Conservation (phyloP, 768 basidiomycete genomes). For the Grammothele lineata region DNA sequence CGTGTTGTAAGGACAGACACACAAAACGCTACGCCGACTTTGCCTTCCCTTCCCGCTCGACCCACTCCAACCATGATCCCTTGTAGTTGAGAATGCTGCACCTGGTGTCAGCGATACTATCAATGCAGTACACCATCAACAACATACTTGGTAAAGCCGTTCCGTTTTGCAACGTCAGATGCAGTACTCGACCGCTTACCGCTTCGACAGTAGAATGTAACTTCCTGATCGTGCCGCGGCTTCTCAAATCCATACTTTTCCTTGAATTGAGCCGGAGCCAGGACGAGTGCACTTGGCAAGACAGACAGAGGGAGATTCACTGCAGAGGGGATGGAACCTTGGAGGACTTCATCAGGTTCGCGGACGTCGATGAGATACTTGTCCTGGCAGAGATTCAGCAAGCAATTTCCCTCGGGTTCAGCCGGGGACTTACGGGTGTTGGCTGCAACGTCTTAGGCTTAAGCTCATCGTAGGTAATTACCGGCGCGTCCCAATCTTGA, state of each 20-base stretch:
- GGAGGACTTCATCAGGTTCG: constrained; percentile 85
- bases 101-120: too few relatives aligned
- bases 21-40: too few relatives aligned
- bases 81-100: constrained; percentile 43
- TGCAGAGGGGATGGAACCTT: constrained; percentile 89
- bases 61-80: constrained; percentile 55
- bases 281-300: constrained; percentile 62
- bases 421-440: constrained; percentile 50
- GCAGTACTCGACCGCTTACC: constrained; percentile 82
- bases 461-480: constrained; percentile 75
- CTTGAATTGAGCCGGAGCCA: constrained; percentile 52
- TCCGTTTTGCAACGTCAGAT: constrained; percentile 73
- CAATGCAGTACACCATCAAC: too few relatives aligned
- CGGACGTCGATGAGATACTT: constrained; percentile 85
- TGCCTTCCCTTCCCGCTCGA: constrained; percentile 26
- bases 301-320: constrained; percentile 85
- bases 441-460: constrained; percentile 79
- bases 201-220: constrained; percentile 89
- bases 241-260: constrained; percentile 70
- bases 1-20: too few relatives aligned
- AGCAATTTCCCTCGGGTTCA: too few relatives aligned
- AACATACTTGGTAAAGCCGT: constrained; percentile 81
- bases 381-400: constrained; percentile 41
- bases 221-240: constrained; percentile 63
- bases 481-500: constrained; percentile 73